Evolutionary conservation across 106 monocot genomes (phyloP).

Genomic region (Acanthochlamys bracteata): DNA sequence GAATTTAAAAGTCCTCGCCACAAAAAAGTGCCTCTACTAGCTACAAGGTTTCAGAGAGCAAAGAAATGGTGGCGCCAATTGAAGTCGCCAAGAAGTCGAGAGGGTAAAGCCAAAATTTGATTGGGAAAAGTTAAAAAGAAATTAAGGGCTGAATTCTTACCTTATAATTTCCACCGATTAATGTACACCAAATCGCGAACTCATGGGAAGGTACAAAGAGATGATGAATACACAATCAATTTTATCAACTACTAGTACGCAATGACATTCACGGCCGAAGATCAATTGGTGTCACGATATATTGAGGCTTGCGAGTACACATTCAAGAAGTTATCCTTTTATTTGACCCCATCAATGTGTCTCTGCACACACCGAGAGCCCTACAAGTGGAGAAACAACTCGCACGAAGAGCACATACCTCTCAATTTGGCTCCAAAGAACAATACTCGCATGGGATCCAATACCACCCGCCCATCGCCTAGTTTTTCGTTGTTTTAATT

Average conservation of each 20-base stretch:
- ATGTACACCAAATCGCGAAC: conserved; percentile 5
- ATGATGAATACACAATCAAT: conserved; percentile 12
- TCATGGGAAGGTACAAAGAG: not conserved
- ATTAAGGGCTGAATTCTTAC: not conserved
- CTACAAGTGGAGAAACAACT: too few relatives aligned
- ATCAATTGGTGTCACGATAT: too few relatives aligned
- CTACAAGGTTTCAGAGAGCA: conserved; percentile 1
- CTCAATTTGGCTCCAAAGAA: too few relatives aligned
- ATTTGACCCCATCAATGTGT: too few relatives aligned
- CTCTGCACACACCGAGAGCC: too few relatives aligned
- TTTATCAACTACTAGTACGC: not conserved
- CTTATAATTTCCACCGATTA: not conserved
- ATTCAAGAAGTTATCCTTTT: too few relatives aligned
- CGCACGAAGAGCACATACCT: too few relatives aligned
- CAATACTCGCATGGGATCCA: not conserved
- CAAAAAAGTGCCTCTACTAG: not conserved
- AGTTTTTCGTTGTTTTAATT: conserved; percentile 4
- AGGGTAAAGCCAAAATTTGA: too few relatives aligned
- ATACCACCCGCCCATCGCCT: too few relatives aligned
- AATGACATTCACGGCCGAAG: too few relatives aligned
- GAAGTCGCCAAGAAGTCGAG: not conserved
- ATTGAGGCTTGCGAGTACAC: too few relatives aligned
- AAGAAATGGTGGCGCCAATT: conserved; percentile 3
- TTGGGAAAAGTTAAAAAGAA: not conserved
- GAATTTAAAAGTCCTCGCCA: conserved; percentile 2